A percentile compares a stretch with the other conserved stretches of the same genome.
Evolutionary conservation across 805 yeast species (phyloP).

Genomic region (Aciculoconidium aculeatum): DNA sequence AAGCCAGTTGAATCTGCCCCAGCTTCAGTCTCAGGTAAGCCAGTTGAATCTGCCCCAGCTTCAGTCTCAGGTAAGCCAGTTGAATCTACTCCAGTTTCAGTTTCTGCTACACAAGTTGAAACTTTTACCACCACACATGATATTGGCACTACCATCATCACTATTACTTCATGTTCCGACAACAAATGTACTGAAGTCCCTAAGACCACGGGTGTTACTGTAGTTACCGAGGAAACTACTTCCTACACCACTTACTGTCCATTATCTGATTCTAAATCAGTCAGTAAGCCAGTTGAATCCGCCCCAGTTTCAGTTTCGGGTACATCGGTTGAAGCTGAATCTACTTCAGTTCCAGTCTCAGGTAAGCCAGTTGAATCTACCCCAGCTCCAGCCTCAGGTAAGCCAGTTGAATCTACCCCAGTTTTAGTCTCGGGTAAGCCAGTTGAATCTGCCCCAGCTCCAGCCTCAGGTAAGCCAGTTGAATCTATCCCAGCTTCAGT

Average conservation of each 20-base stretch:
- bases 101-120: neutral
- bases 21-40: too few relatives aligned
- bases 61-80: too few relatives aligned
- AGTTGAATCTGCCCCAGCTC: too few relatives aligned
- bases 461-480: too few relatives aligned
- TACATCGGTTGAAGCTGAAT: conserved; percentile 5
- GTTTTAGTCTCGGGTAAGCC: too few relatives aligned
- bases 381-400: conserved; percentile 7
- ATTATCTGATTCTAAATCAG: conserved; percentile 10
- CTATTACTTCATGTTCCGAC: conserved; percentile 34
- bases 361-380: conserved; percentile 3
- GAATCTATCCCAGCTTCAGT: too few relatives aligned
- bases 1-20: conserved; percentile 2
- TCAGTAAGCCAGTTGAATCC: conserved; percentile 2
- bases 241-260: conserved; percentile 13
- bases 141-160: conserved; percentile 22
- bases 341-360: conserved; percentile 5
- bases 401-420: too few relatives aligned
- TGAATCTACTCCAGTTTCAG: too few relatives aligned
- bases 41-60: too few relatives aligned
- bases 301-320: conserved; percentile 9
- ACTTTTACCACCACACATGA: conserved; percentile 8
- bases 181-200: conserved; percentile 23
- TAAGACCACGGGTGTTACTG: conserved; percentile 27
- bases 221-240: conserved; percentile 10